Conservation (phyloP, 192 early-diverging fungal species). For the Entrophospora sp. region DNA sequence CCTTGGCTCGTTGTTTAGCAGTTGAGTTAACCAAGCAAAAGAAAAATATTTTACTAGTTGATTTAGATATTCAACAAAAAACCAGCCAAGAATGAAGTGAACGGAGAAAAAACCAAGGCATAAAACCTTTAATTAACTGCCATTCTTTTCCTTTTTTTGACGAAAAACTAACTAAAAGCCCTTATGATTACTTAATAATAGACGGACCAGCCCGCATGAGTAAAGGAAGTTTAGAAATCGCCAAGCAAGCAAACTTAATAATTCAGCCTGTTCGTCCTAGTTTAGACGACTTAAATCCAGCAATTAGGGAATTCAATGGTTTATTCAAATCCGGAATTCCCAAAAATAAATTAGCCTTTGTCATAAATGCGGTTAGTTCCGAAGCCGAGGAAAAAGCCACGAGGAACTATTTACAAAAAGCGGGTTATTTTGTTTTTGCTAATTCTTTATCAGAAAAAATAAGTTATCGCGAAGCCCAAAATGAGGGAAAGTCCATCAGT, state of each 20-base stretch:
- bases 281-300: neutral
- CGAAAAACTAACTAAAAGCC: neutral
- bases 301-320: neutral
- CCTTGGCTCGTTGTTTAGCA: neutral
- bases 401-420: neutral
- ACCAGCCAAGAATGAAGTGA: constrained; percentile 4
- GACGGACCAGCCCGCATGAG: neutral
- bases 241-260: constrained; percentile 5
- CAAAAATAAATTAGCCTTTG: neutral
- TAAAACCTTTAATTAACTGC: neutral
- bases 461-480: too few species aligned
- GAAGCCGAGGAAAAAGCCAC: neutral
- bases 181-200: neutral
- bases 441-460: too few species aligned
- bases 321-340: neutral
- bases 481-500: too few species aligned
- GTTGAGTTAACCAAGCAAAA: constrained; percentile 1
- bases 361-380: neutral
- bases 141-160: neutral
- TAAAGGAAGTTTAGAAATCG: neutral
- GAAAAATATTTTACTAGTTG: neutral
- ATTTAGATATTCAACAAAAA: constrained; percentile 10
- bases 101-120: neutral
- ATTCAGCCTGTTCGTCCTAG: neutral
- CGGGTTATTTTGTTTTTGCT: neutral